phyloP scores from a whole-genome alignment of 805 yeast species.

The Schwanniomyces vanrijiae region DNA sequence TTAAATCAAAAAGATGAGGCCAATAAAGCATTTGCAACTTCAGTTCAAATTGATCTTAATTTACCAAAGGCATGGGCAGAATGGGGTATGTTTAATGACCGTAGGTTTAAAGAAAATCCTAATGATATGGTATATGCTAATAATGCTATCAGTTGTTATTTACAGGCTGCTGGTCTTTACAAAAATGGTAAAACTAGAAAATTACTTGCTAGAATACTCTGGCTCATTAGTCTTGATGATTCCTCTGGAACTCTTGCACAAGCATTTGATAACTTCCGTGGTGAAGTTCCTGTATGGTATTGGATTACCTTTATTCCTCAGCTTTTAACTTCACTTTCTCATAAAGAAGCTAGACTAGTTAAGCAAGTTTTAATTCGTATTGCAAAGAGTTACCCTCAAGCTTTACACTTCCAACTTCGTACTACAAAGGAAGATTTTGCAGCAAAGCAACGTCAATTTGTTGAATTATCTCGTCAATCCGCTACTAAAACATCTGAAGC shows the following conservation, averaged over 20 bases:
- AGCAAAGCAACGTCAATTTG: conserved; percentile 76
- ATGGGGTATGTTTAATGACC: conserved; percentile 96
- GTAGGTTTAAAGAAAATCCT: conserved; percentile 80
- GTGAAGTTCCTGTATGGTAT: conserved; percentile 98
- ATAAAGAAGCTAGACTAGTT: conserved; percentile 86
- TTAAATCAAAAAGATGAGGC: conserved; percentile 91
- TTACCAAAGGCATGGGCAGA: conserved; percentile 99
- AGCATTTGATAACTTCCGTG: conserved; percentile 89
- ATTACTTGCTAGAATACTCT: conserved; percentile 81
- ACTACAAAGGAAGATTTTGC: conserved; percentile 94
- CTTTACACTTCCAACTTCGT: conserved; percentile 91
- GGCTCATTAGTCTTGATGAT: conserved; percentile 93
- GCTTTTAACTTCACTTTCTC: conserved; percentile 82
- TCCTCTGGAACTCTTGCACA: conserved; percentile 73
- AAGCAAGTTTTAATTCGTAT: conserved; percentile 85
- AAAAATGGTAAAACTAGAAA: conserved; percentile 90
- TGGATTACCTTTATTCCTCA: conserved; percentile 98
- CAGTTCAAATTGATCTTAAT: conserved; percentile 92
- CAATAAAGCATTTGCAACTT: conserved; percentile 96
- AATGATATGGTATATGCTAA: conserved; percentile 81
- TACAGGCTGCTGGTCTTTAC: conserved; percentile 96
- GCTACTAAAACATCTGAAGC: not conserved
- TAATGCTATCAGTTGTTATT: conserved; percentile 91
- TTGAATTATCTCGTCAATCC: conserved; percentile 26
- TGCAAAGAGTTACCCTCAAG: conserved; percentile 97